Base-by-base conservation (phyloP, 1,284 basidiomycete species). In the Sanghuangporus sanghuang region DNA sequence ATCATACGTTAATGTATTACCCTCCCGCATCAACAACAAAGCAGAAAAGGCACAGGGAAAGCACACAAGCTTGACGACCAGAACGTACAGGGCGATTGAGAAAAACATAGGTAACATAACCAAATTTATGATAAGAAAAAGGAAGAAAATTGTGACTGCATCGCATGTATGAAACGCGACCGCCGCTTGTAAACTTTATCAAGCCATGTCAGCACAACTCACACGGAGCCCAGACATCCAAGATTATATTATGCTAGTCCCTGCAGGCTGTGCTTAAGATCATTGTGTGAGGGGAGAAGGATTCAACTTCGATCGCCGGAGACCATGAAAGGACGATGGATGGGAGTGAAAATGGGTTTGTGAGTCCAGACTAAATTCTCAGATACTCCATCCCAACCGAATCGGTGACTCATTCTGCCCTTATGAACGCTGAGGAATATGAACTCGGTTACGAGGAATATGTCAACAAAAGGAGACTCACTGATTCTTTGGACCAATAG, bases 401-500 rank as follows among this genome's bases (percentile, higher is more conserved):
- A 23, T 23, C 49, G 49, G 21, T 52, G 49, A 23, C 49, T 52
- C n/a, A n/a, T 44, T n/a, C n/a, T 12, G 21, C 3, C 49, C 49
- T 52, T 27, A 2, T 32, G 18, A 12, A 52, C 27, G n/a, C 2
- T 46, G 16, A 46, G 44, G 8, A 46, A 46, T n/a, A 18, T 46
- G 44, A n/a, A 12, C 40, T 12, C 40, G 11, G 40, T 3, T 4
- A n/a, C 16, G 21, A 46, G 6, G 16, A 46, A n/a, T 46, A 42
- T 42, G 11, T 11, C n/a, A n/a, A 46, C 27, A 32, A 32, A 32
- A 32, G 18, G 16, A 35, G 23, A 18, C 44, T 59, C 38, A 59
- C 57, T n/a, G 44, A 59, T 35, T 60, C 48, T 53, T 53, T 21
- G 27, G 49, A 36, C 58, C 58, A 50, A 52, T 36, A 27, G 35